Evolutionary conservation across 441 rosid genomes (phyloP), one percentile per base, ranked within the genome.

Genomic region (Omphalea diandra): DNA sequence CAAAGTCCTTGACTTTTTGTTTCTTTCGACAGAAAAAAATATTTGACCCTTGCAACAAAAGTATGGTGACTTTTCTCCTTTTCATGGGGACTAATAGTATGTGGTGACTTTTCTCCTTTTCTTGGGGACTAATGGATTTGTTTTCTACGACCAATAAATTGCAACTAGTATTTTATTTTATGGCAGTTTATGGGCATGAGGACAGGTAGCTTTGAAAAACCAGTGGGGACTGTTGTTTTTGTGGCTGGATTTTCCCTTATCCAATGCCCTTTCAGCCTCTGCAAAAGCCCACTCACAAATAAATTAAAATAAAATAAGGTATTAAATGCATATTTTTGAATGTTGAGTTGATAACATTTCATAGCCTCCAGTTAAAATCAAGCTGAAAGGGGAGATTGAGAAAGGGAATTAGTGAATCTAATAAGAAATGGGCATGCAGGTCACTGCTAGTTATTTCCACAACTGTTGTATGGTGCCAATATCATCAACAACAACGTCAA

Each of bases 241-340:
- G 20, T 15, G n/a, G 26, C 27, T 27, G 56, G 69, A 18, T 41
- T 9, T 41, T 9, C 36, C 56, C 67, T 78, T 65, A 52, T 54
- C 69, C 74, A 46, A 7, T 68, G 82, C 26, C 88, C 75, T 71
- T 81, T 83, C 71, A 68, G 22, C 66, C 20, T 54, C 79, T 70
- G 74, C 79, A 77, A 81, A 66, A 67, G 85, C 32, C 80, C 44
- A 54, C 54, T 27, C 6, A 15, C 49, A 18, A 44, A 44, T 0
- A 10, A 2, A 7, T 40, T 40, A 1, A 10, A 40, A 40, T n/a
- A n/a, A 9, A 40, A 10, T 40, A 40, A 7, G 14, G 43, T 40
- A 44, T 12, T 44, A n/a, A n/a, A n/a, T n/a, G n/a, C 49, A 14
- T 4, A 10, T 44, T 4, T 44, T 44, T 44, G 3, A 12, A 1